Evolutionary conservation across 2,329 filamentous ascomycete genomes (phyloP).

Genomic region (Talaromyces piceae): DNA sequence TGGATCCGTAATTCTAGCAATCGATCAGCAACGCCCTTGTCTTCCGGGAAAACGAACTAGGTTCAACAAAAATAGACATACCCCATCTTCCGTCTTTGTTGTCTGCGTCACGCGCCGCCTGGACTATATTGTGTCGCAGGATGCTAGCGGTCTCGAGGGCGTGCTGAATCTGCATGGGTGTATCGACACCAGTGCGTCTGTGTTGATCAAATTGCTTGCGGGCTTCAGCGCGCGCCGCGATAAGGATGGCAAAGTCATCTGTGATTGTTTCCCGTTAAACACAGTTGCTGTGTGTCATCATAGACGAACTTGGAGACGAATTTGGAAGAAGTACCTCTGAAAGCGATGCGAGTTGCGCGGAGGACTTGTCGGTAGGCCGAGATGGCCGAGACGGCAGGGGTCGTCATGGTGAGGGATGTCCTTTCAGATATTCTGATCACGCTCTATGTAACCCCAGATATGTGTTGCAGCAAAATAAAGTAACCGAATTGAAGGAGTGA

Average conservation of each 20-base stretch:
- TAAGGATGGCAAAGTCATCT: conserved; percentile 66
- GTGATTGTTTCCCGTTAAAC: not conserved
- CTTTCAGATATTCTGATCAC: too few species aligned
- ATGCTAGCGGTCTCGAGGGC: conserved; percentile 77
- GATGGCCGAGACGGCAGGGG: conserved; percentile 51
- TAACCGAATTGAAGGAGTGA: not conserved
- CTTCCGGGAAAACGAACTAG: not conserved
- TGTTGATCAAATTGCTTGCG: conserved; percentile 67
- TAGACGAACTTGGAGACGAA: not conserved
- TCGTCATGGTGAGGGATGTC: conserved; percentile 14
- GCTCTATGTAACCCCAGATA: too few species aligned
- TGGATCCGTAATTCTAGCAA: conserved; percentile 74
- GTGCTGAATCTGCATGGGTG: conserved; percentile 61
- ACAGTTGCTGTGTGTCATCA: not conserved
- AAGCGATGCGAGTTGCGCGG: conserved; percentile 74
- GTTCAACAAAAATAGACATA: too few species aligned
- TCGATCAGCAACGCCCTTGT: conserved; percentile 8
- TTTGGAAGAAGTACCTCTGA: conserved; percentile 55
- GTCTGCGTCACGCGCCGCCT: conserved; percentile 51
- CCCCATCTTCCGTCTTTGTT: conserved; percentile 30
- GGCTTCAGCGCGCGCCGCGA: conserved; percentile 64
- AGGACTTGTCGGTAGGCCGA: conserved; percentile 74
- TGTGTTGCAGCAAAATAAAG: too few species aligned
- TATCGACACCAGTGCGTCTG: conserved; percentile 52
- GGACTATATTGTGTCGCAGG: conserved; percentile 76